These are phyloP conservation scores for Serendipita sp. DNA, from an alignment of 768 basidiomycete species.

Conservation along the genomic window DNA sequence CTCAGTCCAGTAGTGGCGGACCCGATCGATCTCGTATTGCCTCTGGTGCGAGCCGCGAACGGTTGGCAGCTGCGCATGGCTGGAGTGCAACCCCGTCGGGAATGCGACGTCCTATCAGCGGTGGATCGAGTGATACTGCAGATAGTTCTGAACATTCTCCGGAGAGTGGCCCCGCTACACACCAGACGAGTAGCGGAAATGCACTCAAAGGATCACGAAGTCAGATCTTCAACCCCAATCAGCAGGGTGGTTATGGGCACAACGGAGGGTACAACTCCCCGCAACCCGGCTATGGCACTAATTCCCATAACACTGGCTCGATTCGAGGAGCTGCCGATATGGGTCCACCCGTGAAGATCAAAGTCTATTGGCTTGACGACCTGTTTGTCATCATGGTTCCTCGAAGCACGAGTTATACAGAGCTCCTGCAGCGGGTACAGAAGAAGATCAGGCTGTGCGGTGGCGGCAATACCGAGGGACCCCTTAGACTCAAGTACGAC, in stretches of 20 bases:
- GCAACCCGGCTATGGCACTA: background rate
- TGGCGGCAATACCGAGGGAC: slow-evolving; percentile 60
- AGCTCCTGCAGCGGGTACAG: slow-evolving; percentile 78
- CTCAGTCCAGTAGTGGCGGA: background rate
- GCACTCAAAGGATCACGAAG: background rate
- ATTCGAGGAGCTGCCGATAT: background rate
- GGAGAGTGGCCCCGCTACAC: background rate
- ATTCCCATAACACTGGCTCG: background rate
- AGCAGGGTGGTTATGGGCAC: background rate
- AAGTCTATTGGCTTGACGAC: slow-evolving; percentile 89
- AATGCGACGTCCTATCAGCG: background rate
- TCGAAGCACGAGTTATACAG: slow-evolving; percentile 57
- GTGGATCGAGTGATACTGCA: slow-evolving; percentile 3
- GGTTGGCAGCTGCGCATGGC: background rate
- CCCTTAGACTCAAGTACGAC: slow-evolving; percentile 71
- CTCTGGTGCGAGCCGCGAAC: background rate
- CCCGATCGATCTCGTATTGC: background rate
- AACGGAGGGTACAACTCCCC: background rate
- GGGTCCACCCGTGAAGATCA: slow-evolving; percentile 57
- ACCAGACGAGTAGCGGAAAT: background rate
- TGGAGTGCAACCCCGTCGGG: background rate
- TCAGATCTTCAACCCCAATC: background rate
- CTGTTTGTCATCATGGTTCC: slow-evolving; percentile 90
- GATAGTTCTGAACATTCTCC: slow-evolving; percentile 1
- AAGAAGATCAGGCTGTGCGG: slow-evolving; percentile 89